Evolutionary conservation across 768 basidiomycete species (phyloP).

Genomic region (Pholiota molesta): DNA sequence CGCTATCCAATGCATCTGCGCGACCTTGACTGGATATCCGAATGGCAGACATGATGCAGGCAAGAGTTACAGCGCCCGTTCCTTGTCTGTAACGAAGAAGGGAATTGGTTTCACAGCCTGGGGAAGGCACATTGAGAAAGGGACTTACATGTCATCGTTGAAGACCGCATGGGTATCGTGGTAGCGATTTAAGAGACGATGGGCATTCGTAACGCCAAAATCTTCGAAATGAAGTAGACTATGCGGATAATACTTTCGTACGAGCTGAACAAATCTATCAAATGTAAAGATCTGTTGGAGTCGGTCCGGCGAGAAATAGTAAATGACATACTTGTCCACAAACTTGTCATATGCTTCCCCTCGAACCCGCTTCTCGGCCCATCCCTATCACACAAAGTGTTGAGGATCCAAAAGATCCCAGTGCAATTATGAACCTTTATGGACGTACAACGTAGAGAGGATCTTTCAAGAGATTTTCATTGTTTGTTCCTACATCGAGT

Average conservation of each 20-base stretch:
- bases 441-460: constrained; percentile 64
- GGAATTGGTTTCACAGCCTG: neutral
- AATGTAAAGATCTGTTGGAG: neutral
- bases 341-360: constrained; percentile 80
- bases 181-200: constrained; percentile 65
- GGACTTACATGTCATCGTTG: constrained; percentile 80
- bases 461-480: constrained; percentile 63
- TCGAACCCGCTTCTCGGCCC: constrained; percentile 67
- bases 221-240: constrained; percentile 84
- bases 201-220: constrained; percentile 80
- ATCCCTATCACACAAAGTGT: constrained; percentile 52
- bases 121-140: neutral
- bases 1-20: constrained; percentile 12
- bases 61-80: constrained; percentile 75
- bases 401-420: neutral
- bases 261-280: constrained; percentile 73
- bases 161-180: constrained; percentile 67
- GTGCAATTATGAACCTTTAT: neutral
- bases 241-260: constrained; percentile 69
- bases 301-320: neutral
- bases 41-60: constrained; percentile 68
- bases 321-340: constrained; percentile 60
- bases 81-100: constrained; percentile 53
- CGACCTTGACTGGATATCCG: constrained; percentile 53
- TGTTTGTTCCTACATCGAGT: constrained; percentile 81